Percentiles rank a stretch among this genome's conserved stretches.
These are phyloP conservation scores for Hypoxylon sp. DNA, from an alignment of 2,329 filamentous ascomycete genomes.

Conservation along the genomic window DNA sequence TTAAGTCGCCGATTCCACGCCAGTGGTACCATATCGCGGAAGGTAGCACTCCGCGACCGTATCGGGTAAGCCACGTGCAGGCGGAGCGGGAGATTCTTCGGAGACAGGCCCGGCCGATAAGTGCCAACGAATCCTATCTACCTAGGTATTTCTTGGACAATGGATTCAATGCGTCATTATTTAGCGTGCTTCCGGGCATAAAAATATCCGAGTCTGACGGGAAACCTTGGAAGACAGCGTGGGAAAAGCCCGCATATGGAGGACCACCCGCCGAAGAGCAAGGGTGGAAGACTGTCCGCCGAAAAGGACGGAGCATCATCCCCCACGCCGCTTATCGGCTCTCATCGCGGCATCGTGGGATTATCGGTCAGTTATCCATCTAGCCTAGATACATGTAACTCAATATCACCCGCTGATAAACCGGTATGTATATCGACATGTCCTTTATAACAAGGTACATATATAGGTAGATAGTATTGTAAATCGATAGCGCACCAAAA, in stretches of 20 bases:
- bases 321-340: conserved; percentile 35
- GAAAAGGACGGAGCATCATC: conserved; percentile 42
- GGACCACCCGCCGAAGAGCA: conserved; percentile 27
- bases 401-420: conserved; percentile 12
- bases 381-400: background rate
- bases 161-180: background rate
- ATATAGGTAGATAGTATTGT: no score
- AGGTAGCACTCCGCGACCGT: conserved; percentile 35
- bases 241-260: conserved; percentile 11
- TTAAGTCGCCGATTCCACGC: conserved; percentile 22
- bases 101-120: conserved; percentile 22
- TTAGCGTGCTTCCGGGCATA: background rate
- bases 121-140: background rate
- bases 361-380: background rate
- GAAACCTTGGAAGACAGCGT: no score
- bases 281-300: conserved; percentile 40
- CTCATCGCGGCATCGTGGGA: conserved; percentile 23
- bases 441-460: no score
- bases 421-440: no score
- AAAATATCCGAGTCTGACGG: background rate
- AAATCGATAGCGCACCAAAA: conserved; percentile 8
- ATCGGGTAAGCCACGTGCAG: conserved; percentile 39
- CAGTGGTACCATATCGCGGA: conserved; percentile 42
- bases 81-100: conserved; percentile 32
- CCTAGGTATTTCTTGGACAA: background rate